These are phyloP conservation scores for Paramecium tetraurelia DNA, from an alignment of 73 alveolate species.

Conservation along the genomic window DNA sequence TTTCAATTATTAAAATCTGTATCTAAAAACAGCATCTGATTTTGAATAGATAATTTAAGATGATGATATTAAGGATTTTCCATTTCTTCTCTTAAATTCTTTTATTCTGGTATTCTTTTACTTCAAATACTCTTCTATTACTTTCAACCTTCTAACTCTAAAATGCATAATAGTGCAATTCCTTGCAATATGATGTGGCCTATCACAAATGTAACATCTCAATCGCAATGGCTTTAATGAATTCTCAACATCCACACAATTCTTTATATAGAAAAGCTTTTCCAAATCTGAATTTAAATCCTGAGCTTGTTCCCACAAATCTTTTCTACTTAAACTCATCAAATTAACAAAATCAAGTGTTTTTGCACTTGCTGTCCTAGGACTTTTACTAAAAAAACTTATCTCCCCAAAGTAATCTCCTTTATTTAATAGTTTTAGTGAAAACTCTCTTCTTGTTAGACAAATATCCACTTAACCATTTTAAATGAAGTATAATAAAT, in stretches of 20 bases:
- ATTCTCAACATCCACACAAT: background rate
- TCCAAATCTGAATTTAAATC: constrained; percentile 14
- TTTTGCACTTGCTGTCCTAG: constrained; percentile 68
- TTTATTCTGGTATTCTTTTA: background rate
- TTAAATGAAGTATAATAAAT: constrained; percentile 52
- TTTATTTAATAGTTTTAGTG: background rate
- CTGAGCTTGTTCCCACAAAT: constrained; percentile 22
- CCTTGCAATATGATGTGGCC: constrained; percentile 48
- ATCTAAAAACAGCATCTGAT: background rate
- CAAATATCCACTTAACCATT: constrained; percentile 51
- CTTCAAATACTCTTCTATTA: background rate
- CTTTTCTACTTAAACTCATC: background rate
- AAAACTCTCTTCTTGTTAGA: constrained; percentile 15
- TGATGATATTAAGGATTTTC: background rate
- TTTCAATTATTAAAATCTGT: background rate
- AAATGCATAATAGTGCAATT: constrained; percentile 12
- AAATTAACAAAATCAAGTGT: constrained; percentile 60
- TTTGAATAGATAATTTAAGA: background rate
- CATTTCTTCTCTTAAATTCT: background rate
- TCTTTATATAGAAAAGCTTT: background rate
- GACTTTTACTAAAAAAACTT: constrained; percentile 59
- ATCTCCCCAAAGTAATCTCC: constrained; percentile 74
- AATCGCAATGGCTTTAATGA: background rate
- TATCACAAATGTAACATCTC: constrained; percentile 38
- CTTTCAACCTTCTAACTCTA: background rate